Conservation (phyloP, 345 rosid genomes). For the Viola odorata region DNA sequence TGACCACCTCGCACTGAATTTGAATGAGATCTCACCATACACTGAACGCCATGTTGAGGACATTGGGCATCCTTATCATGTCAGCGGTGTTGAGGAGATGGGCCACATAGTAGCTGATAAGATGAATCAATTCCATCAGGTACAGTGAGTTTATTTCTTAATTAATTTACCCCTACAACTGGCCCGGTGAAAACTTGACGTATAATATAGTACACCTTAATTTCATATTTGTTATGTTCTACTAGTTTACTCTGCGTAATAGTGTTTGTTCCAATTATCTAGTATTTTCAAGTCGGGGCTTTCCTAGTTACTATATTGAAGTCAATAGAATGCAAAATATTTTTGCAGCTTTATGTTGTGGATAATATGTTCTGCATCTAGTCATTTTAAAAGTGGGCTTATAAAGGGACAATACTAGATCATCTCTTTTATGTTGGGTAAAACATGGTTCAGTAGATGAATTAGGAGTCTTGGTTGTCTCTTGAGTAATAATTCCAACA, state of each 20-base stretch:
- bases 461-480: not conserved
- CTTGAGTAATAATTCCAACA: not conserved
- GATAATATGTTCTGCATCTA: too few relatives aligned
- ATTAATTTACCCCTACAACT: not conserved
- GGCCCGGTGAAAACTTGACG: not conserved
- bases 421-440: not conserved
- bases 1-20: constrained; percentile 61
- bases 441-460: not conserved
- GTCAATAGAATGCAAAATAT: too few relatives aligned
- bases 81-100: constrained; percentile 71
- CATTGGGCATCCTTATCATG: constrained; percentile 52
- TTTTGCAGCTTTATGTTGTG: too few relatives aligned
- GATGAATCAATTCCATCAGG: constrained; percentile 66
- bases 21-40: constrained; percentile 48
- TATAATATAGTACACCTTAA: not conserved
- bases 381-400: too few relatives aligned
- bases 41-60: constrained; percentile 85
- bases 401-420: not conserved
- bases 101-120: constrained; percentile 45
- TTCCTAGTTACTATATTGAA: too few relatives aligned
- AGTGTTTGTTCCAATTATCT: not conserved
- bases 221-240: too few relatives aligned
- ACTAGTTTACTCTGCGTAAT: not conserved
- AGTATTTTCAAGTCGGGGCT: not conserved
- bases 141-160: constrained; percentile 11